Evolutionary conservation across 495 filamentous ascomycete genomes (phyloP).

Genomic region (Pseudomonodictys pantanalensis): DNA sequence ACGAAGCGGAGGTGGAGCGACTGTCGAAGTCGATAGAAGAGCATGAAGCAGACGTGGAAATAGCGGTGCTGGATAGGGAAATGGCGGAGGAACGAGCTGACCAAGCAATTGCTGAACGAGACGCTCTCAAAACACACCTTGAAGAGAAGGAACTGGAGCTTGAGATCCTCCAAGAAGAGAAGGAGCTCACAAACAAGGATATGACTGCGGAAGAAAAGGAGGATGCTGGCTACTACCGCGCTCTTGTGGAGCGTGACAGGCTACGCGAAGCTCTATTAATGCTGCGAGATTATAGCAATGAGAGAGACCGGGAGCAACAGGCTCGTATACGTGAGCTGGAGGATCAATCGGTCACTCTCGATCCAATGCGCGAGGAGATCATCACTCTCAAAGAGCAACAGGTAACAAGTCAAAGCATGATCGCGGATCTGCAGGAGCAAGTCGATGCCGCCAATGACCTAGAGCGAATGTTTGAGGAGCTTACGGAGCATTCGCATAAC

Average conservation of each 20-base stretch:
- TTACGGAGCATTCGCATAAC: slow-evolving; percentile 78
- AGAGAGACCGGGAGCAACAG: slow-evolving; percentile 76
- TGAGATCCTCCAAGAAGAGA: slow-evolving; percentile 83
- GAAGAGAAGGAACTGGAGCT: slow-evolving; percentile 88
- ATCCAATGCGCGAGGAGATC: slow-evolving; percentile 67
- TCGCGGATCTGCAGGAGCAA: slow-evolving; percentile 86
- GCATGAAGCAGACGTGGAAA: slow-evolving; percentile 79
- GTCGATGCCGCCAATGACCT: slow-evolving; percentile 82
- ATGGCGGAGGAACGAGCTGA: slow-evolving; percentile 96
- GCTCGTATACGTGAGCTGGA: slow-evolving; percentile 75
- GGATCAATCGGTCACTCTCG: slow-evolving; percentile 71
- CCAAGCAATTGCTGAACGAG: slow-evolving; percentile 71
- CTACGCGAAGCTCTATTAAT: slow-evolving; percentile 81
- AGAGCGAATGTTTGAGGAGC: slow-evolving; percentile 89
- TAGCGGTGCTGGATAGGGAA: slow-evolving; percentile 84
- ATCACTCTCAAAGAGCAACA: slow-evolving; percentile 68
- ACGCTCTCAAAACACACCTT: slow-evolving; percentile 66
- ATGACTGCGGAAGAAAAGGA: slow-evolving; percentile 86
- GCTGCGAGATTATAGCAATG: slow-evolving; percentile 79
- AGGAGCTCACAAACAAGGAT: slow-evolving; percentile 72
- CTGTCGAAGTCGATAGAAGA: slow-evolving; percentile 74
- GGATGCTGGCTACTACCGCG: slow-evolving; percentile 82
- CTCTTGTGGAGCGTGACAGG: slow-evolving; percentile 85
- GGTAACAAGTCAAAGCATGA: slow-evolving; percentile 65
- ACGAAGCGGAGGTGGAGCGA: slow-evolving; percentile 62